phyloP scores from a whole-genome alignment of 2,329 filamentous ascomycete species.

The Beauveria pseudobassiana region DNA sequence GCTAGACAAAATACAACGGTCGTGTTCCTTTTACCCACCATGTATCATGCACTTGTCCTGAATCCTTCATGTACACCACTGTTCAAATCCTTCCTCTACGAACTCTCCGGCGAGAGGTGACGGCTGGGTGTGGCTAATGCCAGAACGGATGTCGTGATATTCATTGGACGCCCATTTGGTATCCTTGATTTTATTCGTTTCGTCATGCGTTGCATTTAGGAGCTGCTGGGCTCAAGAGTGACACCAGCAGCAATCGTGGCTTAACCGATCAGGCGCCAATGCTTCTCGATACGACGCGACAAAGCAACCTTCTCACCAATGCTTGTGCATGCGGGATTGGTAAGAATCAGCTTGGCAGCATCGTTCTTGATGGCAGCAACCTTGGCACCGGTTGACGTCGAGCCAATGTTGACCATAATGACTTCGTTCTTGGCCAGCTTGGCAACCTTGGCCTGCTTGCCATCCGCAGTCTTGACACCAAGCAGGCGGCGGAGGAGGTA shows the following conservation, averaged over 20 bases:
- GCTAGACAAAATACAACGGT: slow-evolving; percentile 3
- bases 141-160: neutral
- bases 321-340: slow-evolving; percentile 91
- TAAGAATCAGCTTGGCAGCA: slow-evolving; percentile 89
- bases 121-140: neutral
- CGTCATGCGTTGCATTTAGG: slow-evolving; percentile 23
- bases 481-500: slow-evolving; percentile 91
- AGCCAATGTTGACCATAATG: slow-evolving; percentile 99
- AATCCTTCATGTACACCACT: slow-evolving; percentile 2
- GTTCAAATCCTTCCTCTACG: neutral
- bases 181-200: neutral
- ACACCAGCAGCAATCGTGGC: slow-evolving; percentile 65
- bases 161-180: neutral
- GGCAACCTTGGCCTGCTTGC: slow-evolving; percentile 98
- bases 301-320: slow-evolving; percentile 97
- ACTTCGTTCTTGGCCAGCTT: slow-evolving; percentile 98
- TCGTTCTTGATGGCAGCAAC: slow-evolving; percentile 95
- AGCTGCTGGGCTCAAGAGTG: slow-evolving; percentile 43
- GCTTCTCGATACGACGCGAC: slow-evolving; percentile 95
- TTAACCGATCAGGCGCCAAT: slow-evolving; percentile 94
- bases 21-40: neutral
- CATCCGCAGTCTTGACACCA: slow-evolving; percentile 94
- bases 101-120: neutral
- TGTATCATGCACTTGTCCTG: slow-evolving; percentile 2
- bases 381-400: slow-evolving; percentile 94